Evolutionary conservation across 2,329 filamentous ascomycete species (phyloP).

Genomic region (Monosporascus cannonballus): DNA sequence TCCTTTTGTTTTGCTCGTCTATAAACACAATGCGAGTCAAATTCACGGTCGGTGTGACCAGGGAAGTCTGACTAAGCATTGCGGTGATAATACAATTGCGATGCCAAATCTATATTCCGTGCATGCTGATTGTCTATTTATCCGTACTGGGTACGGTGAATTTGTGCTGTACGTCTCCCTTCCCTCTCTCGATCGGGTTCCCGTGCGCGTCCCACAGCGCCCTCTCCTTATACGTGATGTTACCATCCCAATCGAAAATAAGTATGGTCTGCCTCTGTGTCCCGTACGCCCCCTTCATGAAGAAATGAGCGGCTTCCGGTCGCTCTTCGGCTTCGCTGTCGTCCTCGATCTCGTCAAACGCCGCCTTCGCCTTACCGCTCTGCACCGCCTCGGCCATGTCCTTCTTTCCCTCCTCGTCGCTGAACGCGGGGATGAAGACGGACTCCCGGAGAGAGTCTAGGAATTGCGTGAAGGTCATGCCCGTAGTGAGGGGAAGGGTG

Average conservation of each 20-base stretch:
- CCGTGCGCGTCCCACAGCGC: constrained; percentile 55
- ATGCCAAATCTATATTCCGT: not conserved
- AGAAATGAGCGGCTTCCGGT: constrained; percentile 32
- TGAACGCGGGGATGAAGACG: constrained; percentile 56
- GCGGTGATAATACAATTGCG: not conserved
- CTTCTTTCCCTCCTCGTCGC: constrained; percentile 37
- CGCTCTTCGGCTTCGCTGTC: constrained; percentile 29
- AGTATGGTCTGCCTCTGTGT: constrained; percentile 60
- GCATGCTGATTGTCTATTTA: not conserved
- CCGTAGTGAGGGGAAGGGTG: constrained; percentile 42
- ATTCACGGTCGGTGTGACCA: too few species aligned
- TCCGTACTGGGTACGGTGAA: constrained; percentile 38
- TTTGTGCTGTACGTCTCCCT: constrained; percentile 49
- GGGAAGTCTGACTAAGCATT: not conserved
- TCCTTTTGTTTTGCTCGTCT: too few species aligned
- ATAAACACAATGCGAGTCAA: too few species aligned
- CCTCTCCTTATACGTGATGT: constrained; percentile 53
- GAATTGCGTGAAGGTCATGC: constrained; percentile 45
- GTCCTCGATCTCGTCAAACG: constrained; percentile 31
- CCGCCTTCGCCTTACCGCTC: constrained; percentile 31
- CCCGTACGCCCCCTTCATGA: constrained; percentile 56
- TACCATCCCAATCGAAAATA: constrained; percentile 57
- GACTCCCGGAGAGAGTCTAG: constrained; percentile 49
- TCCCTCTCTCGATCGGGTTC: constrained; percentile 44
- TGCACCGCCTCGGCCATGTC: constrained; percentile 38